phyloP scores from a whole-genome alignment of 805 yeast species.

The Candida boleticola region DNA sequence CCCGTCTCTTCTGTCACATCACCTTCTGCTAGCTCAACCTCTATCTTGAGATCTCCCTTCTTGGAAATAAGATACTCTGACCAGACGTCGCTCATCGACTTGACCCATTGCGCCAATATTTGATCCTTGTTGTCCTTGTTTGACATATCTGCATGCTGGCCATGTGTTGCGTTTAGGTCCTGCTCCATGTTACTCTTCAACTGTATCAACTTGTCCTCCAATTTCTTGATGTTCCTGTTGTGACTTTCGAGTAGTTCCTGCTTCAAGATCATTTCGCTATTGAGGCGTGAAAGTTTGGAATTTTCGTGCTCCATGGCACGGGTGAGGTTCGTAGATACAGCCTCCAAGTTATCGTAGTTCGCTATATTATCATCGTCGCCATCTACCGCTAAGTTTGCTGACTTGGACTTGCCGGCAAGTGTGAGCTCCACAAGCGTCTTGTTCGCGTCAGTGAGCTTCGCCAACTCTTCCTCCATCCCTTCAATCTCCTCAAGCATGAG shows the following conservation, averaged over 20 bases:
- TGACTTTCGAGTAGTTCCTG: constrained; percentile 13
- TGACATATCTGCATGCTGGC: neutral
- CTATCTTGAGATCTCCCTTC: neutral
- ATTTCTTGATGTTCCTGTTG: constrained; percentile 12
- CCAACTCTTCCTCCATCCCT: constrained; percentile 19
- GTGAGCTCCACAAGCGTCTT: neutral
- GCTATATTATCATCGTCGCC: neutral
- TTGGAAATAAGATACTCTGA: neutral
- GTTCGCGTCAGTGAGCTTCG: constrained; percentile 7
- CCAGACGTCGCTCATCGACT: constrained; percentile 20
- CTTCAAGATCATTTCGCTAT: constrained; percentile 11
- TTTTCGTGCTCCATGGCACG: constrained; percentile 1
- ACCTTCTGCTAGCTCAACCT: neutral
- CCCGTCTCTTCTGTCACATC: too few species aligned
- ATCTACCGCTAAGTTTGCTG: too few species aligned
- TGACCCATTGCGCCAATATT: constrained; percentile 21
- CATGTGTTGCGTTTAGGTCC: neutral
- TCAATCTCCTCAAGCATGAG: constrained; percentile 16
- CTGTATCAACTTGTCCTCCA: constrained; percentile 3
- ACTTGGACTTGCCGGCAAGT: neutral
- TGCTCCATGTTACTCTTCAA: constrained; percentile 19
- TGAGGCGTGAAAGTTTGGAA: constrained; percentile 2
- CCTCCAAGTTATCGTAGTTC: neutral
- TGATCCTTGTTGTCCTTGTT: constrained; percentile 10
- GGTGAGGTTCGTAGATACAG: neutral